Conservation (phyloP, 139 green algal genomes). For the Tetraselmis chui region DNA sequence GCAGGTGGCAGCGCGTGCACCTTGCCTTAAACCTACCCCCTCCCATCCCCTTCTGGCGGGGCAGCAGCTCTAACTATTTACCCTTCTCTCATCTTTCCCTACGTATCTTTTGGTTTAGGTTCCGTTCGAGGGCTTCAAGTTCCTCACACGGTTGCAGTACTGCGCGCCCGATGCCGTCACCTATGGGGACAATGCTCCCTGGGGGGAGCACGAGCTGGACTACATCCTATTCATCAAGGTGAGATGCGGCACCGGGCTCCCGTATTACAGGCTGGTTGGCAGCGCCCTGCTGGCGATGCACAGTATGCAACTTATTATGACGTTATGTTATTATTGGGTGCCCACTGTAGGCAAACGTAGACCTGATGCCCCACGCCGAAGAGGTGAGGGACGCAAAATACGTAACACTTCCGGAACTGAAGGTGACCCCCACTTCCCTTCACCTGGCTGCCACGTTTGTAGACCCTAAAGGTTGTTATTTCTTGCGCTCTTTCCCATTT, state of each 20-base stretch:
- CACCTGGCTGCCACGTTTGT: too few relatives aligned
- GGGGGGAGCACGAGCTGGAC: constrained; percentile 92
- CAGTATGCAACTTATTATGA: constrained; percentile 78
- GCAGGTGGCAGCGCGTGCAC: too few relatives aligned
- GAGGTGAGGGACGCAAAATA: constrained; percentile 61
- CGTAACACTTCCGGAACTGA: constrained; percentile 55
- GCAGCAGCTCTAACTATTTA: too few relatives aligned
- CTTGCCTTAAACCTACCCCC: too few relatives aligned
- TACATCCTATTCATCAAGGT: constrained; percentile 79
- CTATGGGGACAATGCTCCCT: constrained; percentile 20
- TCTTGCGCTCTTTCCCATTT: too few relatives aligned
- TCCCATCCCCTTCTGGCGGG: too few relatives aligned
- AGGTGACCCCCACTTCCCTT: too few relatives aligned
- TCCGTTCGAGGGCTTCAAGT: constrained; percentile 62
- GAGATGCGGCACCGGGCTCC: too few relatives aligned
- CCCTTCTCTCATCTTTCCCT: too few relatives aligned
- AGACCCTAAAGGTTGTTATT: too few relatives aligned
- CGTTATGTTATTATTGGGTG: too few relatives aligned
- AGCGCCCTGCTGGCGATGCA: constrained; percentile 92
- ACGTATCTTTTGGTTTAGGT: too few relatives aligned
- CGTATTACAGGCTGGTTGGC: neutral
- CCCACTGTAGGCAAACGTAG: constrained; percentile 36
- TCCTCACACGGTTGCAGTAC: constrained; percentile 90
- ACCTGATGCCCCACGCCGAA: constrained; percentile 70
- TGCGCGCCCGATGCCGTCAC: constrained; percentile 68